Conservation (phyloP, 495 filamentous ascomycete species). For the Durotheca rogersii region DNA sequence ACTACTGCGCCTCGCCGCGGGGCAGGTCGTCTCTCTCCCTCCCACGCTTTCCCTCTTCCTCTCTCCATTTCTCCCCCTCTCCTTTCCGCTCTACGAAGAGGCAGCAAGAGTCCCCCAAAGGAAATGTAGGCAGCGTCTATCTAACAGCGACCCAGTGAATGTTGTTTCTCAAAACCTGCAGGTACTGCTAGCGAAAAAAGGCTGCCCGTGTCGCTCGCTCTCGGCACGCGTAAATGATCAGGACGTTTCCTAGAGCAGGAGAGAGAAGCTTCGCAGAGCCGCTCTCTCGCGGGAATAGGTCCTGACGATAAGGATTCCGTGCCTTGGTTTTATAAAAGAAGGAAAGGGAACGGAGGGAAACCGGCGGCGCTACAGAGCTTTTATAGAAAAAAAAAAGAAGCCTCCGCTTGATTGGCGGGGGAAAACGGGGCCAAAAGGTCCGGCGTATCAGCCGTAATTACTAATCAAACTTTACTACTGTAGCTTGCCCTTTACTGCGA, state of each 20-base stretch:
- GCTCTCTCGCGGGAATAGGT: conserved; percentile 27
- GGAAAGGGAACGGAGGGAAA: conserved; percentile 2
- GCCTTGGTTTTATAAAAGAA: conserved; percentile 39
- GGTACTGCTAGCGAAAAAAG: conserved; percentile 56
- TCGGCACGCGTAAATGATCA: conserved; percentile 56
- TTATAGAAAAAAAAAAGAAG: conserved; percentile 1
- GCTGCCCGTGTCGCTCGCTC: conserved; percentile 42
- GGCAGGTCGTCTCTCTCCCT: too few relatives aligned
- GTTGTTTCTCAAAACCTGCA: conserved; percentile 36
- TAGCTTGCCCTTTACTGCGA: too few relatives aligned
- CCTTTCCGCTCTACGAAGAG: too few relatives aligned
- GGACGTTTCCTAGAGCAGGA: conserved; percentile 39
- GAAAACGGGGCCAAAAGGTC: too few relatives aligned
- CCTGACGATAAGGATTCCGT: conserved; percentile 58
- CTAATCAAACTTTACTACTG: neutral
- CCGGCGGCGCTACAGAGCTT: too few relatives aligned
- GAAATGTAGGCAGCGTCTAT: conserved; percentile 53
- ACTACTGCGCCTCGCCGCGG: too few relatives aligned
- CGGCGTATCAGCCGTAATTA: too few relatives aligned
- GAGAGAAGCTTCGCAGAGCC: conserved; percentile 13
- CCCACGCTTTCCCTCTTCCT: too few relatives aligned
- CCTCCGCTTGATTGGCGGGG: too few relatives aligned
- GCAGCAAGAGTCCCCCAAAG: neutral
- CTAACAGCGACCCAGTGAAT: conserved; percentile 52
- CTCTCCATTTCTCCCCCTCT: too few relatives aligned